Evolutionary conservation across 1,139 yeast genomes (phyloP), one percentile per base, ranked within the genome.

Genomic region (Nadsonia starkeyi-henricii): DNA sequence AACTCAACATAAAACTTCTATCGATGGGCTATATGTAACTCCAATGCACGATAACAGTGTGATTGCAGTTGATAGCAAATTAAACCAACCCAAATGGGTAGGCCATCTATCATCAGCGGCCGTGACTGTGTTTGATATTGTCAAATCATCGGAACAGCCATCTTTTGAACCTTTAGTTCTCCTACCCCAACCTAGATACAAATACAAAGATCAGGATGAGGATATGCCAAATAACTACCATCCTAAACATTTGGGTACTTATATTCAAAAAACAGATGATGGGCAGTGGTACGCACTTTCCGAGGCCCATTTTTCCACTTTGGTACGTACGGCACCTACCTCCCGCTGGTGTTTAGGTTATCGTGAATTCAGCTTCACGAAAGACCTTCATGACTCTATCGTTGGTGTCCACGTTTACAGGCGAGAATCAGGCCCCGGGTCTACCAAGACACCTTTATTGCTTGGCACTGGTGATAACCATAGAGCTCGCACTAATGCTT

Each of bases 261-360:
- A 78, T 60, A 69, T 88, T 20, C 85, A 82, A 53, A 71, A 73
- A 53, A 81, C 91, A 0, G 68, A 73, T 13, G 72, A 72, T 48
- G 78, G 79, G 3, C 81, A 85, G 47, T 88, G 96, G 96, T 85
- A 76, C 67, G 96, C 96, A 12, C 73, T 89, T 75, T 83, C 95
- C 30, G 84, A 80, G 54, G 62, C 65, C 26, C 74, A 79, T 56
- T 89, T 81, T 59, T 96, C 96, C 0, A 79, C 93, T 0, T 64
- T 88, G 47, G 88, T 89, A 20, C 78, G 79, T 52, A 77, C 85
- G 23, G 93, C 96, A 0, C 91, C 95, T 50, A 57, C 53, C 1
- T 67, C 73, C 1, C 50, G 51, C 2, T 69, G 70, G 70, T 60
- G 60, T 44, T 45, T 54, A 60, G 41, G 50, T 21, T 43, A 42